Conservation (phyloP, 1,139 yeast genomes). For the Meyerozyma guilliermondii region DNA sequence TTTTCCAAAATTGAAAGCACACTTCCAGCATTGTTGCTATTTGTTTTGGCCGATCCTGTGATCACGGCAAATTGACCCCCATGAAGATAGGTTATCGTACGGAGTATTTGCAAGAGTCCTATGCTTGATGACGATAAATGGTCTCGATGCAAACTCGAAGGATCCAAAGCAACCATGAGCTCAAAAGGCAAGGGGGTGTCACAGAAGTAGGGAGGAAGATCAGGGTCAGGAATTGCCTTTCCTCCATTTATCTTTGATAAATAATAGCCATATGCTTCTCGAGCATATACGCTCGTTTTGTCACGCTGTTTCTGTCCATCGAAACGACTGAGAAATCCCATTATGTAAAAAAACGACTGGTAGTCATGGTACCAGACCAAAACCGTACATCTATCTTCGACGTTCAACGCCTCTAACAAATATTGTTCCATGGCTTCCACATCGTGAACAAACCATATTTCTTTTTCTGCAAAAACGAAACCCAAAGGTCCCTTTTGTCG, state of each 20-base stretch:
- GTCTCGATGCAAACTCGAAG: neutral
- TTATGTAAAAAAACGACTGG: neutral
- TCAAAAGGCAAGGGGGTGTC: neutral
- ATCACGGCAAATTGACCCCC: neutral
- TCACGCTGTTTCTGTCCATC: neutral
- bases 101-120: neutral
- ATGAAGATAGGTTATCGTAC: neutral
- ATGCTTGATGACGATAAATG: neutral
- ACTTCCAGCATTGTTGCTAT: neutral
- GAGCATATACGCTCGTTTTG: neutral
- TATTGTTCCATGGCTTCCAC: neutral
- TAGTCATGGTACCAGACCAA: conserved; percentile 1
- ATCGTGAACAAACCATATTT: neutral
- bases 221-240: neutral
- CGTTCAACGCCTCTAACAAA: neutral
- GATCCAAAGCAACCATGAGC: neutral
- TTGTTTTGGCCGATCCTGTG: too few relatives aligned
- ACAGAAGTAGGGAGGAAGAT: neutral
- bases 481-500: neutral
- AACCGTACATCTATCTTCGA: neutral
- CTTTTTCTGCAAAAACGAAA: neutral
- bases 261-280: neutral
- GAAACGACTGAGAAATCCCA: neutral
- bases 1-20: neutral
- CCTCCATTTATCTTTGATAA: neutral